These are phyloP conservation scores for Coemansia sp. DNA, from an alignment of 192 early-diverging fungal genomes.

Conservation along the genomic window DNA sequence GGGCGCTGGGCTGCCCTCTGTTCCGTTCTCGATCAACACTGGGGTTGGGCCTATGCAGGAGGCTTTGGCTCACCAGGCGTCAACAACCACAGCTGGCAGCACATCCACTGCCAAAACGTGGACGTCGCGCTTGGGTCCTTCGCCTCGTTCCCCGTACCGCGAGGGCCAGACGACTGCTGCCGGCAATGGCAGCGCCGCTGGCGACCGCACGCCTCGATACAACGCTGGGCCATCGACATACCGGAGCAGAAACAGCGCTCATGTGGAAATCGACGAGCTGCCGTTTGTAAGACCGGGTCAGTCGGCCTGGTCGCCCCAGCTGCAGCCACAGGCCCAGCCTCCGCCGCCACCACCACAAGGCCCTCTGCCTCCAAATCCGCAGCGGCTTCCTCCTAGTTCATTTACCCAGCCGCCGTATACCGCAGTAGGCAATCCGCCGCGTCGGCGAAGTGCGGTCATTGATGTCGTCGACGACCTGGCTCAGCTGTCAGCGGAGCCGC, in stretches of 20 bases:
- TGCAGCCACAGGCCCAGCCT: constrained; percentile 6
- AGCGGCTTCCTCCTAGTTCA: constrained; percentile 2
- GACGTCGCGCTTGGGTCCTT: constrained; percentile 1
- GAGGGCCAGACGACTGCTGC: constrained; percentile 12
- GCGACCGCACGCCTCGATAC: constrained; percentile 32
- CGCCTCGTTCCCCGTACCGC: constrained; percentile 27
- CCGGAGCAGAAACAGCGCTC: constrained; percentile 48
- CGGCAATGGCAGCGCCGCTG: not conserved
- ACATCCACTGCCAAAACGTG: constrained; percentile 1
- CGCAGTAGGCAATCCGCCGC: constrained; percentile 1
- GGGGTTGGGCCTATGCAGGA: not conserved
- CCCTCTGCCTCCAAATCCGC: not conserved
- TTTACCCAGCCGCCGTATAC: not conserved
- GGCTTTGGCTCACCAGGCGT: not conserved
- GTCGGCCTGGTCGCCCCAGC: constrained; percentile 20
- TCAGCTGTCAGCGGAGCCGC: not conserved
- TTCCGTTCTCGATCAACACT: constrained; percentile 44
- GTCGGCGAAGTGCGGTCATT: constrained; percentile 42
- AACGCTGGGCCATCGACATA: constrained; percentile 24
- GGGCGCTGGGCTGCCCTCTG: not conserved
- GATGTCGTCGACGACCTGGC: constrained; percentile 29
- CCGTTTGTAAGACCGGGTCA: constrained; percentile 42
- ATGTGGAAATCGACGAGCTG: constrained; percentile 50
- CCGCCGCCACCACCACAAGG: not conserved
- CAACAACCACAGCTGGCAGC: not conserved